Base-by-base conservation (phyloP, 495 filamentous ascomycete species). In the Jackrogersella minutella region DNA sequence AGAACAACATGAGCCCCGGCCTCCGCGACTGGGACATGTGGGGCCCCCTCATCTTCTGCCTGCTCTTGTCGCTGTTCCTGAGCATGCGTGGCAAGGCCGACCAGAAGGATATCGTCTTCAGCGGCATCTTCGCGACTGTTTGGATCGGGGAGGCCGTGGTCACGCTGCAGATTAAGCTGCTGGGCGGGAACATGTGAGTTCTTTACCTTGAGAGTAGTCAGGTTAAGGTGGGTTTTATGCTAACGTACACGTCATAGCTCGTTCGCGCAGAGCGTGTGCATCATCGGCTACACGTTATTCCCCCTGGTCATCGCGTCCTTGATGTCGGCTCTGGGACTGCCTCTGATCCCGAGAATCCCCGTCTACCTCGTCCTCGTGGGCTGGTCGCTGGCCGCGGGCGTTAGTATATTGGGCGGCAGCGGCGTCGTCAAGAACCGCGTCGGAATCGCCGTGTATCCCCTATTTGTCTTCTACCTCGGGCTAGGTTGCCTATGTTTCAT, bases 211-310 rank as follows among this genome's bases (percentile, higher is more conserved):
- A 50, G 21, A 6, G 21, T 11, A 1, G 21, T 21, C 21, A 22
- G 8, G 9, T 36, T n/a, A 9, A 16, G 22, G 9, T 17, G 16
- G 8, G 16, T 2, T 37, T 16, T 41, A 17, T 53, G 36, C 47
- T 55, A 34, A 56, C 19, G 5, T 17, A 44, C 31, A 26, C 9
- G 21, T 8, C 17, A 46, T 67, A 98, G 95, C 64, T 97, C 95
- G 22, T 99, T 99, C 78, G 94, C 96, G 81, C 95, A 98, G 77
- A 93, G 91, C 44, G 85, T 99, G 64, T 97, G 92, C 76, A 96
- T 99, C 70, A 99, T 99, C 75, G 95, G 95, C 33, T 99, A 99
- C 78, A 99, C 95, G 2, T 88, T 99, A 54, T 99, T 99, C 81
- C 95, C 95, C n/a, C 84, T 99, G 34, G 96, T 97, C 71, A 90